A percentile compares a stretch with the other conserved stretches of the same genome.
Conservation (phyloP, 2,329 filamentous ascomycete species). For the Graphilbum sp. region DNA sequence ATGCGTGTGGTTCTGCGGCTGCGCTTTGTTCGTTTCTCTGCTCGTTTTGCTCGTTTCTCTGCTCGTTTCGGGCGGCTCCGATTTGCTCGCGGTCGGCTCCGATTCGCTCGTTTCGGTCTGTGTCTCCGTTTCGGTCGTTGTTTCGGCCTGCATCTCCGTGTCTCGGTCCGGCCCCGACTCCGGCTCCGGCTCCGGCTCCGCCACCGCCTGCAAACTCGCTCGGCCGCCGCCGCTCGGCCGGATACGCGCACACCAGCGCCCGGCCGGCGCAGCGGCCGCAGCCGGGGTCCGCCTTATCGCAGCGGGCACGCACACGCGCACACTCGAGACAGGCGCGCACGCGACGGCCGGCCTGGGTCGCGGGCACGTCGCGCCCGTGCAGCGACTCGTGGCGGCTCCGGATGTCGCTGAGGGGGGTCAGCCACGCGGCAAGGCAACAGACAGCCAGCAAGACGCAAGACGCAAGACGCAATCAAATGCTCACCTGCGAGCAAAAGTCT, state of each 20-base stretch:
- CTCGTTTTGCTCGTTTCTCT: too few species aligned
- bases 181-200: not conserved
- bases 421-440: not conserved
- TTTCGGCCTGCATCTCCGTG: too few species aligned
- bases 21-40: too few species aligned
- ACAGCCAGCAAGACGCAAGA: too few species aligned
- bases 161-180: not conserved
- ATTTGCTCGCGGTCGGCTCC: too few species aligned
- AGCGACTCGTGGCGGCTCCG: constrained; percentile 2
- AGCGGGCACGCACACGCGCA: not conserved
- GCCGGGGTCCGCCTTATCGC: constrained; percentile 1
- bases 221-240: not conserved
- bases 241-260: constrained; percentile 1
- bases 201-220: not conserved
- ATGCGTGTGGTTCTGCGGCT: too few species aligned
- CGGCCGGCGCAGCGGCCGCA: not conserved
- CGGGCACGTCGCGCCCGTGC: not conserved
- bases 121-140: too few species aligned
- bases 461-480: too few species aligned
- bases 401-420: not conserved
- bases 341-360: not conserved
- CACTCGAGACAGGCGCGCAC: constrained; percentile 1
- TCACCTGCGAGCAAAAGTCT: constrained; percentile 16
- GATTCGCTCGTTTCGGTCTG: too few species aligned
- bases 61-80: too few species aligned